A percentile compares a stretch with the other conserved stretches of the same genome.
phyloP scores from a whole-genome alignment of 2,329 filamentous ascomycete species.

The Claviceps arundinis region DNA sequence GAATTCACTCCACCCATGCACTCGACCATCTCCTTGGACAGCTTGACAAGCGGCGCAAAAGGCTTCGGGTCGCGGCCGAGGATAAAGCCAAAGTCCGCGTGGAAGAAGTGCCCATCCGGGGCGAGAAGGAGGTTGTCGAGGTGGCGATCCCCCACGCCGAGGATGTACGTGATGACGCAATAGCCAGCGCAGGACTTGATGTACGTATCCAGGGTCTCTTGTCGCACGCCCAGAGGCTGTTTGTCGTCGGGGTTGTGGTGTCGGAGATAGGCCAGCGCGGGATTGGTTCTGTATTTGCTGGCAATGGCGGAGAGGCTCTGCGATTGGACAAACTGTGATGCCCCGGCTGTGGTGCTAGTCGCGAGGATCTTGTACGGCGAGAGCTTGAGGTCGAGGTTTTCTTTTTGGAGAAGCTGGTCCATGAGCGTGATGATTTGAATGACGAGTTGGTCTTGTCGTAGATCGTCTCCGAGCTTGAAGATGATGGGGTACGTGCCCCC shows the following conservation, averaged over 20 bases:
- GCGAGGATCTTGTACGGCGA: slow-evolving; percentile 94
- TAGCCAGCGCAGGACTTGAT: slow-evolving; percentile 94
- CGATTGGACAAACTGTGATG: slow-evolving; percentile 86
- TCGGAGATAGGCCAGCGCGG: slow-evolving; percentile 70
- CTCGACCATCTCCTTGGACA: slow-evolving; percentile 96
- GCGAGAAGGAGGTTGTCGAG: slow-evolving; percentile 88
- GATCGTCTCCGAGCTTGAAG: slow-evolving; percentile 93
- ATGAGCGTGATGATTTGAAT: slow-evolving; percentile 96
- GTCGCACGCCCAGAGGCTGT: slow-evolving; percentile 73
- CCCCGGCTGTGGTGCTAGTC: slow-evolving; percentile 77
- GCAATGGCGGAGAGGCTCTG: slow-evolving; percentile 72
- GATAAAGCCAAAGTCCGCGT: slow-evolving; percentile 97
- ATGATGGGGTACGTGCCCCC: slow-evolving; percentile 79
- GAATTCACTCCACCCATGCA: slow-evolving; percentile 84
- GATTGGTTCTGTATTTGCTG: slow-evolving; percentile 62
- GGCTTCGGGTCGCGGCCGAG: slow-evolving; percentile 94
- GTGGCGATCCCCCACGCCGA: slow-evolving; percentile 91
- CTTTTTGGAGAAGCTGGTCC: slow-evolving; percentile 89
- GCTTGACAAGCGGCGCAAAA: slow-evolving; percentile 92
- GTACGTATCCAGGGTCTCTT: slow-evolving; percentile 89
- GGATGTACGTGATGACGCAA: slow-evolving; percentile 95
- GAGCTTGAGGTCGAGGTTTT: slow-evolving; percentile 89
- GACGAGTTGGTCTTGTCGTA: slow-evolving; percentile 92
- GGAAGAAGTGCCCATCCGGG: slow-evolving; percentile 90
- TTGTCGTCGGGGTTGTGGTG: slow-evolving; percentile 78